These are phyloP conservation scores for Venturiaceae sp. DNA, from an alignment of 2,329 filamentous ascomycete species.

Conservation along the genomic window DNA sequence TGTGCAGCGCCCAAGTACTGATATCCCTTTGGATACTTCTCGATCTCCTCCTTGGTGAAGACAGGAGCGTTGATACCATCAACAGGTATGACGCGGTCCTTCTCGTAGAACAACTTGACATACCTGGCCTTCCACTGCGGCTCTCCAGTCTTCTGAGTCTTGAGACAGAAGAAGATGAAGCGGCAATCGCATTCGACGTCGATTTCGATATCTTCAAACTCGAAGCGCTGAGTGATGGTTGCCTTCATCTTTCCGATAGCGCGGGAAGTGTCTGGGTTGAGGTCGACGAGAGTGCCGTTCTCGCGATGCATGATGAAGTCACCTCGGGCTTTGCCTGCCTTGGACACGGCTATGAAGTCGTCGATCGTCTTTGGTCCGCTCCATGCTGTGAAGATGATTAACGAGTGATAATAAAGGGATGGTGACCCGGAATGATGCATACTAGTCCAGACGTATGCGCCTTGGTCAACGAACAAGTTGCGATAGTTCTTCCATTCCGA, in stretches of 20 bases:
- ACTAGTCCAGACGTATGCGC: too few relatives aligned
- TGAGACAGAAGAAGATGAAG: slow-evolving; percentile 22
- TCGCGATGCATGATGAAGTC: slow-evolving; percentile 35
- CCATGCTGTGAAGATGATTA: too few relatives aligned
- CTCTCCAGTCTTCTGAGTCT: too few relatives aligned
- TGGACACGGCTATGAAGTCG: slow-evolving; percentile 30
- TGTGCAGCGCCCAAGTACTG: neutral
- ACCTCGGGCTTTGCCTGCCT: slow-evolving; percentile 31
- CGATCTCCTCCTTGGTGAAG: neutral
- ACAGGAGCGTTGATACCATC: neutral
- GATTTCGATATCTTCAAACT: slow-evolving; percentile 29
- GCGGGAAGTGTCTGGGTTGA: slow-evolving; percentile 26
- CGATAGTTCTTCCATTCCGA: too few relatives aligned
- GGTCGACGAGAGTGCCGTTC: slow-evolving; percentile 34
- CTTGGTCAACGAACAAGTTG: too few relatives aligned
- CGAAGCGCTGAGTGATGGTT: slow-evolving; percentile 40
- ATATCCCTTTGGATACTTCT: neutral
- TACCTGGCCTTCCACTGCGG: slow-evolving; percentile 9
- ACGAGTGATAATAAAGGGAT: too few relatives aligned
- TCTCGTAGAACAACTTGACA: neutral
- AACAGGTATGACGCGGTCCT: neutral
- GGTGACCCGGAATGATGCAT: too few relatives aligned
- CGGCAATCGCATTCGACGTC: slow-evolving; percentile 37
- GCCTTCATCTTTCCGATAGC: slow-evolving; percentile 43
- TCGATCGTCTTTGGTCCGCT: neutral